Evolutionary conservation across 1,139 yeast genomes (phyloP), one percentile per base, ranked within the genome.

Genomic region (Hanseniaspora uvarum): DNA sequence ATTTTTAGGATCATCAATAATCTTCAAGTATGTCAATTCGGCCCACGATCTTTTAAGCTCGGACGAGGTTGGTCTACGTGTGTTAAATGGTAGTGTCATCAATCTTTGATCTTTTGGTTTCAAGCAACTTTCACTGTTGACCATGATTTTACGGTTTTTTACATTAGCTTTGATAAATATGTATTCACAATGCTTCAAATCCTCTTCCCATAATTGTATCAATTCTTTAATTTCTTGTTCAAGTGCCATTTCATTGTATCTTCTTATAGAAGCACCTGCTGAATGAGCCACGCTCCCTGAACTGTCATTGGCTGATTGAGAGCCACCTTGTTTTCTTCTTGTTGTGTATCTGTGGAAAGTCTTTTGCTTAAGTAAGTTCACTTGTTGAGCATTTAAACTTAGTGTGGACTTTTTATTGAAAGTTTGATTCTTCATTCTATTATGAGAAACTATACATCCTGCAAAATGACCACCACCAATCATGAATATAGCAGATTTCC

Each of bases 401-500:
- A 73, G 72, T 5, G 75, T 72, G 56, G 71, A 61, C 64, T 75
- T 61, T 60, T 65, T 61, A 62, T 72, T 68, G 46, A 88, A 85
- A 60, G 77, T 76, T 2, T 77, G 74, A 40, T 72, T 72, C 58
- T 72, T 74, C 11, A 58, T 46, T 23, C 80, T 81, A 45, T 72
- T 72, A 63, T 89, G 97, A 1, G 88, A 80, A 12, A 94, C 74
- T 44, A 92, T 83, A 0, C 96, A 96, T 12, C 94, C 98, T 0
- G 97, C 95, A 72, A 92, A 94, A 69, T 94, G 97, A 41, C 98
- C 99, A 48, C 98, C 97, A 11, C 97, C 97, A 56, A 92, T 78
- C 96, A 94, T 87, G 59, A 92, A 77, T 14, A 92, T 69, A 1
- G 95, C 95, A 3, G 86, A 86, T 31, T 65, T 63, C 60, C 64